These are phyloP conservation scores for Citrullus amarus DNA, from an alignment of 306 rosid genomes.

Conservation along the genomic window DNA sequence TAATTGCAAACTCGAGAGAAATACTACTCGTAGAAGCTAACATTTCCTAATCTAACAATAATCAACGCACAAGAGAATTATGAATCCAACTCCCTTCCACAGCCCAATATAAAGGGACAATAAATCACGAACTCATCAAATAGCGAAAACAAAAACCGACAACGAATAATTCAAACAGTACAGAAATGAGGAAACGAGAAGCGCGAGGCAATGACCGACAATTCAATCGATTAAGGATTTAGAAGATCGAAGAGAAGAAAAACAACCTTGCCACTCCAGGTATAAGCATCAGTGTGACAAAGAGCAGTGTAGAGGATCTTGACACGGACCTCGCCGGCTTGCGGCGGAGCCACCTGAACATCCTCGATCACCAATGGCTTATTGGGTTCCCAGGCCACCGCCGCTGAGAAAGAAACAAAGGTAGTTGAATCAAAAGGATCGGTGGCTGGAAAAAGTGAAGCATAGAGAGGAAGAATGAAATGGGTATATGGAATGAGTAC, in stretches of 20 bases:
- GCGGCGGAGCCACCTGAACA: constrained; percentile 89
- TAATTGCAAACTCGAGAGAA: neutral
- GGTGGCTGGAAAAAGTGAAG: neutral
- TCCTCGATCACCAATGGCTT: constrained; percentile 75
- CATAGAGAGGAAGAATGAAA: neutral
- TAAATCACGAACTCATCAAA: neutral
- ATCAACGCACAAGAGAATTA: neutral
- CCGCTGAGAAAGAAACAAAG: constrained; percentile 27
- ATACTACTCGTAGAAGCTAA: neutral
- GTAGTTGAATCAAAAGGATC: neutral
- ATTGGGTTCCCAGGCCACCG: constrained; percentile 99
- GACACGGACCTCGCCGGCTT: constrained; percentile 74
- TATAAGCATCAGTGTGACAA: constrained; percentile 86
- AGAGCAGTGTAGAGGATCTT: constrained; percentile 77
- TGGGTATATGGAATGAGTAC: constrained; percentile 15
- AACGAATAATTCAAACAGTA: neutral
- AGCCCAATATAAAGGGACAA: neutral
- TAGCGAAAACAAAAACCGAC: neutral
- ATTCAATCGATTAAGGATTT: neutral
- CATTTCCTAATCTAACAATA: neutral
- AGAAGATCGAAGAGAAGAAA: neutral
- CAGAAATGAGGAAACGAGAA: neutral
- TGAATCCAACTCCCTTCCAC: neutral
- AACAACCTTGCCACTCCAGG: constrained; percentile 87
- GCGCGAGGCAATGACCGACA: neutral